These are phyloP conservation scores for Salvia splendens DNA, from an alignment of 257 asterid species.

Conservation along the genomic window DNA sequence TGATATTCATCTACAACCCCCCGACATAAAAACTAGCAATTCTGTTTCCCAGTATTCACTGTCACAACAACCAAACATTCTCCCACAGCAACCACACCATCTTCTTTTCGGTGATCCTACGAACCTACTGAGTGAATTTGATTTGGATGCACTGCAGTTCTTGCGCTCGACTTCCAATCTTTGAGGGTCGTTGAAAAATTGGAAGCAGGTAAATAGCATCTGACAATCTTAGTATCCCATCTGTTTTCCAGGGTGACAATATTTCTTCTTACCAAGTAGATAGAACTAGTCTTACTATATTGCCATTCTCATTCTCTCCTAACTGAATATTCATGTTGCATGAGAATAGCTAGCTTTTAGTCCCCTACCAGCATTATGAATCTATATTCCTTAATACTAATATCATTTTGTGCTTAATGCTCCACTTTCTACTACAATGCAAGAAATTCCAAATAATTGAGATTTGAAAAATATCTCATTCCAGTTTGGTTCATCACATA, in stretches of 20 bases:
- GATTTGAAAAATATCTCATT: too few relatives aligned
- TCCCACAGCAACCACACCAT: slow-evolving; percentile 28
- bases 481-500: too few relatives aligned
- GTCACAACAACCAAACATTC: slow-evolving; percentile 36
- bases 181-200: slow-evolving; percentile 21
- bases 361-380: not conserved
- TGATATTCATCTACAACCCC: slow-evolving; percentile 19
- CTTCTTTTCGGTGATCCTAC: slow-evolving; percentile 11
- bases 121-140: slow-evolving; percentile 1
- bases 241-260: not conserved
- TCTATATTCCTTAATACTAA: not conserved
- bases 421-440: not conserved
- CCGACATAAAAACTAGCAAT: slow-evolving; percentile 22
- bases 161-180: slow-evolving; percentile 16
- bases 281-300: not conserved
- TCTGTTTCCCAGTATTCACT: slow-evolving; percentile 35
- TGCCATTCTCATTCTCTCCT: slow-evolving; percentile 10
- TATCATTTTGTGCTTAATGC: not conserved
- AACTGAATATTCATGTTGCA: not conserved
- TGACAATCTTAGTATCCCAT: not conserved
- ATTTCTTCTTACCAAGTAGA: not conserved
- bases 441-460: not conserved
- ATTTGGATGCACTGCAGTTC: slow-evolving; percentile 16
- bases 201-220: slow-evolving; percentile 27
- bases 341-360: slow-evolving; percentile 1